Evolutionary conservation across 495 filamentous ascomycete genomes (phyloP), one percentile per base, ranked within the genome.

Genomic region (Hypoxylon rickii): DNA sequence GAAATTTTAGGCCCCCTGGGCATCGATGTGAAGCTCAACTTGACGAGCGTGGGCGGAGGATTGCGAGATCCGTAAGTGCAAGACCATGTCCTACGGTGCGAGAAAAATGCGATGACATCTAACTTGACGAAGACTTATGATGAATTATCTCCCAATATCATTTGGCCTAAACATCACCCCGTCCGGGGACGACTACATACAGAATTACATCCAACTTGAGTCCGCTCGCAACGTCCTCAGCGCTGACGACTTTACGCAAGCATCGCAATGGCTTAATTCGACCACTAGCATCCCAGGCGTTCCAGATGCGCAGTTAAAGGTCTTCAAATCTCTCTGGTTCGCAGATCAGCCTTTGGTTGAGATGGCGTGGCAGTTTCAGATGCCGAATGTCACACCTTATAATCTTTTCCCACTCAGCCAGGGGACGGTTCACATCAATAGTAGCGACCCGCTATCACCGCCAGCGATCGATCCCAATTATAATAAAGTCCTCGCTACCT

Each of bases 331-430:
- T 3, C 40, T 43, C 12, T 43, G 40, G 40, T 43, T 43, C 19
- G 21, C 11, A 13, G 40, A 43, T 10, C 18, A 43, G n/a, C 40
- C 40, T 12, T 8, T 43, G 8, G 29, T 43, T 1, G 40, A 43
- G 20, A 43, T 43, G 40, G 40, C 40, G 2, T 43, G 40, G 40
- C 40, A 43, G n/a, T 43, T 43, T n/a, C 40, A 43, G 40, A 11
- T 7, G 3, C 3, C 40, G 15, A 43, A 43, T 13, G 40, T 43
- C 21, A 43, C 40, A 5, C 40, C 40, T 7, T 43, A 43, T 13
- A 43, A 43, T 15, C 40, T 43, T 12, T 3, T 43, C 3, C 40
- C 40, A 10, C 21, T 44, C 5, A 44, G 41, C 13, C 22, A 44
- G n/a, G 41, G 41, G 22, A 31, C 41, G 18, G 41, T 31, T 7